These are phyloP conservation scores for Suillus occidentalis DNA, from an alignment of 768 basidiomycete genomes.

Conservation along the genomic window DNA sequence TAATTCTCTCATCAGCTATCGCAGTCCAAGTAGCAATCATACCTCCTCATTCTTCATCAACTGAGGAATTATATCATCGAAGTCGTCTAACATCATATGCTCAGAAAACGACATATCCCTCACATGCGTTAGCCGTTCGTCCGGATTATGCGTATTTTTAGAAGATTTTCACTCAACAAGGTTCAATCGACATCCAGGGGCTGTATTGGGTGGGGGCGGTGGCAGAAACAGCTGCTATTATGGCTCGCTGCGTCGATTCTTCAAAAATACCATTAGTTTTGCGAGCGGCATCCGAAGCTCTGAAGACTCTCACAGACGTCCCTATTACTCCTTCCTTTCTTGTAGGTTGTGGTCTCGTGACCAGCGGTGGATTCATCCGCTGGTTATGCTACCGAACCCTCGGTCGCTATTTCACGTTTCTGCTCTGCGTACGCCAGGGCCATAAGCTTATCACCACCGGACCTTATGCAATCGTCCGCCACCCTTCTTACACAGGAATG, in stretches of 20 bases:
- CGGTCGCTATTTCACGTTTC: constrained; percentile 20
- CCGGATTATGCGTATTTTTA: neutral
- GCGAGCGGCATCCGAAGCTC: neutral
- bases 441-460: constrained; percentile 20
- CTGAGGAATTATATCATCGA: constrained; percentile 25
- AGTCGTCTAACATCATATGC: neutral
- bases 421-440: constrained; percentile 15
- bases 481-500: constrained; percentile 24
- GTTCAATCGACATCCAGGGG: neutral
- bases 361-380: constrained; percentile 12
- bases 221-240: constrained; percentile 6
- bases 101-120: neutral
- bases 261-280: neutral
- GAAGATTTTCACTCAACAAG: neutral
- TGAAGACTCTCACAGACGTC: neutral
- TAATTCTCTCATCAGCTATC: constrained; percentile 40
- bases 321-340: constrained; percentile 13
- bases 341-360: constrained; percentile 13
- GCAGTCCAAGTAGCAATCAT: constrained; percentile 44
- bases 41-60: constrained; percentile 42
- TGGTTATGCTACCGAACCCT: constrained; percentile 18
- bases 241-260: neutral
- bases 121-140: neutral
- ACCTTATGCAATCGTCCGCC: constrained; percentile 23
- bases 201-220: constrained; percentile 2